These are phyloP conservation scores for Immersiella caudata DNA, from an alignment of 495 filamentous ascomycete genomes.

Conservation along the genomic window DNA sequence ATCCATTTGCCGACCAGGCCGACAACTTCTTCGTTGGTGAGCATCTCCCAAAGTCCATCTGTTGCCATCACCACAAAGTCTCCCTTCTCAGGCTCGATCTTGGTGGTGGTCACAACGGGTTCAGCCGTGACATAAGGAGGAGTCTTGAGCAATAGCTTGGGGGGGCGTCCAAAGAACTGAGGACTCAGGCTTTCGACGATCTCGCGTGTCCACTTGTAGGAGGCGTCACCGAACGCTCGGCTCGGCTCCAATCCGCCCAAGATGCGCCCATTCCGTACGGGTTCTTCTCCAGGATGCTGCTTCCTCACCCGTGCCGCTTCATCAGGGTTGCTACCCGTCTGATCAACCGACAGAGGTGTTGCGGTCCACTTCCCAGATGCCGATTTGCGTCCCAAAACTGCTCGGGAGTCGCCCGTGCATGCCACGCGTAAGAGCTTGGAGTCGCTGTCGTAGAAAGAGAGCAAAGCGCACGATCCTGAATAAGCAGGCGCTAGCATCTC, in stretches of 20 bases:
- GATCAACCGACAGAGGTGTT: constrained; percentile 84
- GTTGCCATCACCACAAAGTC: constrained; percentile 98
- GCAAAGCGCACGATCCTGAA: constrained; percentile 91
- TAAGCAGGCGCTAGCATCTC: constrained; percentile 90
- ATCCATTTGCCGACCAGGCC: constrained; percentile 97
- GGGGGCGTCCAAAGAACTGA: constrained; percentile 81
- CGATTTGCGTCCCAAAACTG: constrained; percentile 82
- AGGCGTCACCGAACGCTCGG: constrained; percentile 92
- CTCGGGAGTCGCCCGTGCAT: constrained; percentile 91
- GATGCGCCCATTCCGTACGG: constrained; percentile 84
- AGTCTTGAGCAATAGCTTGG: constrained; percentile 73
- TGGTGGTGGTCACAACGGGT: constrained; percentile 91
- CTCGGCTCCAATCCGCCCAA: constrained; percentile 90
- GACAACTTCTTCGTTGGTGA: constrained; percentile 97
- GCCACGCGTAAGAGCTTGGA: constrained; percentile 85
- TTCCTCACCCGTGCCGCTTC: constrained; percentile 80
- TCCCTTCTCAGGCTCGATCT: constrained; percentile 84
- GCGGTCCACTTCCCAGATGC: constrained; percentile 89
- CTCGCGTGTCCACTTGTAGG: constrained; percentile 93
- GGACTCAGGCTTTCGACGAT: constrained; percentile 77
- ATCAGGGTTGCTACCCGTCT: constrained; percentile 82
- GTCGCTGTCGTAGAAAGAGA: constrained; percentile 92
- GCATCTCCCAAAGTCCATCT: constrained; percentile 98
- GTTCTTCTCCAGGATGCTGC: constrained; percentile 83
- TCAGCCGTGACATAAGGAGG: constrained; percentile 98